These are phyloP conservation scores for Acacia concinna DNA, from an alignment of 331 rosid species.

Conservation along the genomic window DNA sequence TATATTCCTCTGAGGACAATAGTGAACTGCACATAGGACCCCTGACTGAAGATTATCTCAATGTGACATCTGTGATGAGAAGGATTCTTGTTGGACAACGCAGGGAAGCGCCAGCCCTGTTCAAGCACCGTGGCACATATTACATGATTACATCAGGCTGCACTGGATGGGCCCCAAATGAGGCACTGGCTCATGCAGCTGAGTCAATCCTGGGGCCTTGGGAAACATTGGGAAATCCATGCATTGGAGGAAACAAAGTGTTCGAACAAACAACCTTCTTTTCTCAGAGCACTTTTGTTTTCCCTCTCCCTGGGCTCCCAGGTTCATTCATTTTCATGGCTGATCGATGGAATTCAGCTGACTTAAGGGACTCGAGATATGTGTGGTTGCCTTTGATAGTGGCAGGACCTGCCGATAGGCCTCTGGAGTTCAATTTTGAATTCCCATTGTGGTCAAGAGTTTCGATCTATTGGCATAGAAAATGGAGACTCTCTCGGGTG, in stretches of 20 bases:
- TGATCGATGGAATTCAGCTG: conserved; percentile 91
- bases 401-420: conserved; percentile 84
- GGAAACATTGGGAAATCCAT: conserved; percentile 92
- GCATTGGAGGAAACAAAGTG: conserved; percentile 80
- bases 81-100: conserved; percentile 86
- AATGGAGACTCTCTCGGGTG: conserved; percentile 85
- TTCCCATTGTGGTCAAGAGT: conserved; percentile 95
- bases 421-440: conserved; percentile 78
- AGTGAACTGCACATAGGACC: conserved; percentile 96
- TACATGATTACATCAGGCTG: conserved; percentile 99
- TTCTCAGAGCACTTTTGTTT: conserved; percentile 85
- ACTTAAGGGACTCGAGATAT: conserved; percentile 86
- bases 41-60: conserved; percentile 75
- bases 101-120: conserved; percentile 94
- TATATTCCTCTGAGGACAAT: conserved; percentile 92
- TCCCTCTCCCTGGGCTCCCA: conserved; percentile 68
- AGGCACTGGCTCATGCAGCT: conserved; percentile 89
- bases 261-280: conserved; percentile 75
- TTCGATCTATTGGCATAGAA: conserved; percentile 94
- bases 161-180: conserved; percentile 99
- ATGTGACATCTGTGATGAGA: conserved; percentile 54
- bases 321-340: conserved; percentile 84
- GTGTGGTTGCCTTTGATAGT: conserved; percentile 94
- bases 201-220: conserved; percentile 90
- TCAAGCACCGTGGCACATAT: conserved; percentile 85